Conservation (phyloP, 257 asterid species). For the Solanum tarijense region DNA sequence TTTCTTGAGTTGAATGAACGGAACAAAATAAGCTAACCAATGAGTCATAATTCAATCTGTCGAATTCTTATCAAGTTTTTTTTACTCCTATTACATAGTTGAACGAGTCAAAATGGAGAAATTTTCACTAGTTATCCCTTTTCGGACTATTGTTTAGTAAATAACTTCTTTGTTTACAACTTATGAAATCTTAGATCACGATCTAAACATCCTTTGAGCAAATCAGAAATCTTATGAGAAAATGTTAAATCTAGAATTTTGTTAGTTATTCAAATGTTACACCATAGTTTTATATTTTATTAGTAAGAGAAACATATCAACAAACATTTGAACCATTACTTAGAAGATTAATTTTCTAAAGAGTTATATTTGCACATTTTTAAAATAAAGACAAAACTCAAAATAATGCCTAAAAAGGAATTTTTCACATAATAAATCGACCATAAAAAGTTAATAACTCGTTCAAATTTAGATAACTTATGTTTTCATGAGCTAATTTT, state of each 20-base stretch:
- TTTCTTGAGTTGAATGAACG: neutral
- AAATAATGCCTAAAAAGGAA: neutral
- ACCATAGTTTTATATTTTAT: neutral
- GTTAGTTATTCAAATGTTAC: neutral
- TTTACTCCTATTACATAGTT: neutral
- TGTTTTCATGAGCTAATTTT: neutral
- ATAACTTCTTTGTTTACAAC: neutral
- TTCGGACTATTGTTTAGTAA: neutral
- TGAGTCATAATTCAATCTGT: neutral
- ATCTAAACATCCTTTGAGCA: neutral
- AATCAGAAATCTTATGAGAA: neutral
- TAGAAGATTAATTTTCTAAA: neutral
- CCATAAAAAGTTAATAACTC: neutral
- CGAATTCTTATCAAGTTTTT: neutral
- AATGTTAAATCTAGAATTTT: neutral
- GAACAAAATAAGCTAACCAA: neutral
- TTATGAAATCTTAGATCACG: neutral
- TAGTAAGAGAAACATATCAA: neutral
- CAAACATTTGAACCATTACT: neutral
- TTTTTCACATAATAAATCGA: neutral
- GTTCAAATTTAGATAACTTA: neutral
- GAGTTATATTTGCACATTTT: neutral
- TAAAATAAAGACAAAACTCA: neutral
- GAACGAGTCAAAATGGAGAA: neutral
- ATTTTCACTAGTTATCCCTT: neutral